These are phyloP conservation scores for Agaricus subrufescens DNA, from an alignment of 768 basidiomycete genomes.

Conservation along the genomic window DNA sequence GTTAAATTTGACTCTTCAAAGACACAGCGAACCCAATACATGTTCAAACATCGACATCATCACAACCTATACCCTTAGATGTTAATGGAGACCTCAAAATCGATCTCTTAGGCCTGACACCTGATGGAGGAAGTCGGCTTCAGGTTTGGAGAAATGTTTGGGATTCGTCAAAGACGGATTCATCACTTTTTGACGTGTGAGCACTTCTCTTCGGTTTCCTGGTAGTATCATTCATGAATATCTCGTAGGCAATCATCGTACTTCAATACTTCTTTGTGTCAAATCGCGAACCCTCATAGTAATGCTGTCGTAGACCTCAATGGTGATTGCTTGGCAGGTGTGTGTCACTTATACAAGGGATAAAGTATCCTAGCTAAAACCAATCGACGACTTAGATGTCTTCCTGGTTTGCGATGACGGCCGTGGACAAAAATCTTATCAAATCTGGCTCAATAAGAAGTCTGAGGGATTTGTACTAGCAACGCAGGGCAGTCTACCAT, in stretches of 20 bases:
- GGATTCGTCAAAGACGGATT: constrained; percentile 51
- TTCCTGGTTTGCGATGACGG: constrained; percentile 83
- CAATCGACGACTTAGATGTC: constrained; percentile 49
- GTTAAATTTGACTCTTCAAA: constrained; percentile 13
- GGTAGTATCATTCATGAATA: neutral
- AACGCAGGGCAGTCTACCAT: constrained; percentile 63
- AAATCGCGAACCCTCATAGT: constrained; percentile 83
- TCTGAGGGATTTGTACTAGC: constrained; percentile 67
- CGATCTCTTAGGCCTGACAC: constrained; percentile 72
- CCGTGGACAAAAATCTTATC: constrained; percentile 58
- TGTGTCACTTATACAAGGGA: neutral
- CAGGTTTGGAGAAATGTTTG: constrained; percentile 81
- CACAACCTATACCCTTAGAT: constrained; percentile 87
- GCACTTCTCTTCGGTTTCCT: constrained; percentile 16
- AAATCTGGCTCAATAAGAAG: constrained; percentile 92
- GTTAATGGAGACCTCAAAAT: constrained; percentile 85
- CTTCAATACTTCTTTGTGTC: constrained; percentile 64
- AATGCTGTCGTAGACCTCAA: constrained; percentile 93
- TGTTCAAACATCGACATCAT: constrained; percentile 57
- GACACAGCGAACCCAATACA: constrained; percentile 40
- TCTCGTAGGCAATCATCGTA: constrained; percentile 48
- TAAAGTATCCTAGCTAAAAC: neutral
- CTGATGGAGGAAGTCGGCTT: constrained; percentile 34
- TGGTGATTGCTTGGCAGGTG: constrained; percentile 93
- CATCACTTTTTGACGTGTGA: constrained; percentile 66